Percentiles rank a stretch among this genome's conserved stretches.
These are phyloP conservation scores for Rhizopogon vulgaris DNA, from an alignment of 768 basidiomycete genomes.

Conservation along the genomic window DNA sequence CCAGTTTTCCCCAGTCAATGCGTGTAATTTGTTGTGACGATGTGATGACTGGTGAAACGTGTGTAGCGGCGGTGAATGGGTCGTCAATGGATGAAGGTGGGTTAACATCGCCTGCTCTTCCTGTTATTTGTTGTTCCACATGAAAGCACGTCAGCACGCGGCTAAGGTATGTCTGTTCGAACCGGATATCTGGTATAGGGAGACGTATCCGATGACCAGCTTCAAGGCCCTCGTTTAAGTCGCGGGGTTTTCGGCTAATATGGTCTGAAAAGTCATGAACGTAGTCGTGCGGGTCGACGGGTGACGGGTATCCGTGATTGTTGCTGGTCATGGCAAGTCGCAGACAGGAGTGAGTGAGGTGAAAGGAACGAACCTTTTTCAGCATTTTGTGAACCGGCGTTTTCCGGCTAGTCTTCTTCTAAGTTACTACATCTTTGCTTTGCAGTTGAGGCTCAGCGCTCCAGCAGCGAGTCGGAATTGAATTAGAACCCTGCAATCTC, in stretches of 20 bases:
- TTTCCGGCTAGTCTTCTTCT: background rate
- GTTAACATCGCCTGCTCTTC: constrained; percentile 19
- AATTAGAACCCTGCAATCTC: background rate
- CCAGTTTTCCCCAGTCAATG: constrained; percentile 51
- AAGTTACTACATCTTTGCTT: too few relatives aligned
- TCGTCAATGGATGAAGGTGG: constrained; percentile 6
- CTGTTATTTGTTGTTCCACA: constrained; percentile 24
- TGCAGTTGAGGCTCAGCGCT: too few relatives aligned
- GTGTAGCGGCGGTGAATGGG: constrained; percentile 14
- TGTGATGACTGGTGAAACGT: constrained; percentile 23
- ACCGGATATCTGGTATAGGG: constrained; percentile 73
- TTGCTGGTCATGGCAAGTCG: constrained; percentile 17
- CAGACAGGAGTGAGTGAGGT: background rate
- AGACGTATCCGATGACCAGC: constrained; percentile 29
- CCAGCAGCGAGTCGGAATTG: background rate
- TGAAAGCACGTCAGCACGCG: constrained; percentile 51
- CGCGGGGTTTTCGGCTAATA: constrained; percentile 10
- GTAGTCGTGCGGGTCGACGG: constrained; percentile 14
- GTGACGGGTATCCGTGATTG: background rate
- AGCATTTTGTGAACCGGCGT: background rate
- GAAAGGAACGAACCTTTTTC: background rate
- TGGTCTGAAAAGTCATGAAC: constrained; percentile 12
- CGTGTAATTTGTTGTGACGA: constrained; percentile 31
- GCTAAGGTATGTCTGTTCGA: constrained; percentile 65
- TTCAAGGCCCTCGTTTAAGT: constrained; percentile 7